These are phyloP conservation scores for Myxozyma geophila DNA, from an alignment of 805 yeast genomes.

Conservation along the genomic window DNA sequence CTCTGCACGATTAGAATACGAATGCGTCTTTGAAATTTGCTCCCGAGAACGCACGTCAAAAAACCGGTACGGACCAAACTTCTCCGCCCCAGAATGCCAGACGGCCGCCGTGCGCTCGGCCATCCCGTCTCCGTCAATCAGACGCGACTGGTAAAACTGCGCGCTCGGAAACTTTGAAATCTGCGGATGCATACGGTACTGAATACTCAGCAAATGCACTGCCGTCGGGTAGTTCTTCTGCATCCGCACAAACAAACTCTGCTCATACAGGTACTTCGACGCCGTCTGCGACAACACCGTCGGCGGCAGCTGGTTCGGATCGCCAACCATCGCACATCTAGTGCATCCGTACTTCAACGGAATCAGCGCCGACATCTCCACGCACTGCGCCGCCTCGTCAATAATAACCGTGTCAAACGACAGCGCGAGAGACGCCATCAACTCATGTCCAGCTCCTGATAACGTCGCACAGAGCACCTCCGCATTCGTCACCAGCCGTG, in stretches of 20 bases:
- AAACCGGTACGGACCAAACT: constrained; percentile 77
- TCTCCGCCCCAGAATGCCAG: constrained; percentile 65
- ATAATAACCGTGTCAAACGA: constrained; percentile 88
- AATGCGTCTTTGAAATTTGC: constrained; percentile 67
- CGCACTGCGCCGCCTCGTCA: constrained; percentile 98
- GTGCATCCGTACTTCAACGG: constrained; percentile 91
- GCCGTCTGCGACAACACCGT: constrained; percentile 92
- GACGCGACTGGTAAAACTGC: constrained; percentile 74
- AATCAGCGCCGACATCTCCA: constrained; percentile 86
- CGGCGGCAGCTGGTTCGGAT: constrained; percentile 97
- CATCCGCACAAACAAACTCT: constrained; percentile 92
- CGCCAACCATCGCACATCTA: constrained; percentile 96
- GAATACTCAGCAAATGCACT: constrained; percentile 80
- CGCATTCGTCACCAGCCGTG: constrained; percentile 69
- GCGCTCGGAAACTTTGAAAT: constrained; percentile 85
- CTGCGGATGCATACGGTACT: constrained; percentile 96
- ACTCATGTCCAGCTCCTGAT: constrained; percentile 93
- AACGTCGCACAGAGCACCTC: constrained; percentile 89
- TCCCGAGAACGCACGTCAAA: constrained; percentile 72
- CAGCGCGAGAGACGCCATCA: constrained; percentile 72
- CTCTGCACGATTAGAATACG: constrained; percentile 72
- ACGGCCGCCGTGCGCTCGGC: constrained; percentile 59
- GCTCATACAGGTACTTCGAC: constrained; percentile 77
- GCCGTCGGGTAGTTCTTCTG: constrained; percentile 64
- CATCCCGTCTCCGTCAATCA: constrained; percentile 83